Conservation (phyloP, 148 eudicot genomes). For the Fallopia convolvulus region DNA sequence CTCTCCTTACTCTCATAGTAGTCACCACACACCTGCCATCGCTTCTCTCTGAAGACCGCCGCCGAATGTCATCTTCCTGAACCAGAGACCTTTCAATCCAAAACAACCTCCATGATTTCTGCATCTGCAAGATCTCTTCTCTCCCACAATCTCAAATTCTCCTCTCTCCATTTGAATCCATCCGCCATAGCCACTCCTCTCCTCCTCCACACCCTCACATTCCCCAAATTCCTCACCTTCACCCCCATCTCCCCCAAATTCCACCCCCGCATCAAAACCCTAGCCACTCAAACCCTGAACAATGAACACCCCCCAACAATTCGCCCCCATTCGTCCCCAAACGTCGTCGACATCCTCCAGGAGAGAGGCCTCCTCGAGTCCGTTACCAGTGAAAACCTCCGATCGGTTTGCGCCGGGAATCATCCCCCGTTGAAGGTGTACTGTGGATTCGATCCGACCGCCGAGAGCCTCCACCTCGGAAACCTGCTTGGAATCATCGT, state of each 20-base stretch:
- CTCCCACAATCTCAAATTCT: slow-evolving; percentile 11
- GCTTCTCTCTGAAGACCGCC: background rate
- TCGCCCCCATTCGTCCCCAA: slow-evolving; percentile 8
- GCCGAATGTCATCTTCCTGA: background rate
- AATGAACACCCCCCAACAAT: background rate
- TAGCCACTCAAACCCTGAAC: background rate
- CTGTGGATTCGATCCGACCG: slow-evolving; percentile 92
- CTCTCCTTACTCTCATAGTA: no score
- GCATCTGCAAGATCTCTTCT: slow-evolving; percentile 12
- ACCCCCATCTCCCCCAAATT: slow-evolving; percentile 3
- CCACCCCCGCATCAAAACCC: background rate
- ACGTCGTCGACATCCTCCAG: slow-evolving; percentile 55
- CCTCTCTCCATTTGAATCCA: background rate
- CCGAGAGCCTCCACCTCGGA: slow-evolving; percentile 76
- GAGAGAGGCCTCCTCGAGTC: slow-evolving; percentile 73
- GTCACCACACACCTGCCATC: background rate
- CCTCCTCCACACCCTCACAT: background rate
- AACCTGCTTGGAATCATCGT: slow-evolving; percentile 73
- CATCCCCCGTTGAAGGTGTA: slow-evolving; percentile 49
- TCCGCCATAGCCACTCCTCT: slow-evolving; percentile 6
- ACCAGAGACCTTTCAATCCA: background rate
- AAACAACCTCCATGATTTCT: slow-evolving; percentile 9
- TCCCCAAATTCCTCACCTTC: background rate
- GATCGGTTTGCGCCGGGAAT: slow-evolving; percentile 25
- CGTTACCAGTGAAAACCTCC: slow-evolving; percentile 50